Evolutionary conservation across 495 filamentous ascomycete genomes (phyloP).

Genomic region (Clohesyomyces aquaticus): DNA sequence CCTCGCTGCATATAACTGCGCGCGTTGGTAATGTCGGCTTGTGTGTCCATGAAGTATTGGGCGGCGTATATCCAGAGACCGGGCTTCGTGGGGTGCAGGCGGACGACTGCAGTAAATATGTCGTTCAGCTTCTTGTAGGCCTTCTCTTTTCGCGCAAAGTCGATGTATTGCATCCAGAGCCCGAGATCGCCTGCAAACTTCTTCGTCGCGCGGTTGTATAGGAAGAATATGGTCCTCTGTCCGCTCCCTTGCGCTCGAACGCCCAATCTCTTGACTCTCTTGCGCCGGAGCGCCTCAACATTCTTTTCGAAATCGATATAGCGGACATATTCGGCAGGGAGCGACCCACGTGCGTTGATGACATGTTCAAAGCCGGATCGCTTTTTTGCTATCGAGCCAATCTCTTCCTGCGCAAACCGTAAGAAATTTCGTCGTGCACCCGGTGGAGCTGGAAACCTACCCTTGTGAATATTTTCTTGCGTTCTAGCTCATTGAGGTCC

Average conservation of each 20-base stretch:
- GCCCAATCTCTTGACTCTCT: conserved; percentile 77
- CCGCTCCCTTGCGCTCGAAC: conserved; percentile 67
- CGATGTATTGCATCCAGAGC: conserved; percentile 92
- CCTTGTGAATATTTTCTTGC: conserved; percentile 84
- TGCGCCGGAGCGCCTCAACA: conserved; percentile 77
- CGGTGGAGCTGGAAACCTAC: conserved; percentile 48
- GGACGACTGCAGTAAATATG: conserved; percentile 74
- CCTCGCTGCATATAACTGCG: conserved; percentile 88
- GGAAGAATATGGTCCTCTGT: conserved; percentile 80
- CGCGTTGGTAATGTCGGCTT: conserved; percentile 82
- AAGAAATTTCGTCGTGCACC: too few relatives aligned
- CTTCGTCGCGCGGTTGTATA: conserved; percentile 83
- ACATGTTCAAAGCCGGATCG: conserved; percentile 93
- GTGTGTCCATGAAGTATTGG: conserved; percentile 69
- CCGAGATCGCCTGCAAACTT: conserved; percentile 81
- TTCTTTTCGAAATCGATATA: conserved; percentile 93
- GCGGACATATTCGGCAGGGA: conserved; percentile 75
- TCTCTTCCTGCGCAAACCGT: conserved; percentile 68
- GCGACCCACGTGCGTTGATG: conserved; percentile 76
- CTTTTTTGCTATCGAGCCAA: conserved; percentile 80
- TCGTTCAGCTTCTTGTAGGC: conserved; percentile 78
- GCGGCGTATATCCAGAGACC: conserved; percentile 90
- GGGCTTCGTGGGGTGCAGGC: conserved; percentile 81
- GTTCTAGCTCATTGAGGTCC: conserved; percentile 84
- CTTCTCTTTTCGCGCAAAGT: conserved; percentile 75